These are phyloP conservation scores for barley (Hordeum vulgare) DNA, from an alignment of 176 grass and related monocot genomes.

Conservation along the genomic window MorexV3_pseudomolecules_assembly NC_058520.1:591606534-591607033, in stretches of 20 bases:
- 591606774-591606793: neutral
- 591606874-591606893: constrained; percentile 85
- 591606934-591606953: constrained; percentile 88
- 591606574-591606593: constrained; percentile 62
- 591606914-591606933: constrained; percentile 71
- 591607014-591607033: neutral
- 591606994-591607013: neutral
- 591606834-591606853: neutral
- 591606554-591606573: constrained; percentile 11
- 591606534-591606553: neutral
- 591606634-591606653: constrained; percentile 77
- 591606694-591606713: constrained; percentile 76
- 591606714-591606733: constrained; percentile 83
- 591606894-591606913: constrained; percentile 90
- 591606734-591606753: constrained; percentile 78
- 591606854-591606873: constrained; percentile 63
- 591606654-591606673: constrained; percentile 59
- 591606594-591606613: constrained; percentile 89
- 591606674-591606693: constrained; percentile 68
- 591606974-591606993: neutral
- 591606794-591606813: neutral
- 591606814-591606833: neutral
- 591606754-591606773: neutral
- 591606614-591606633: constrained; percentile 84
- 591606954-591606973: constrained; percentile 36